Conservation (phyloP, 306 rosid species). For the Macrotyloma uniflorum region DNA sequence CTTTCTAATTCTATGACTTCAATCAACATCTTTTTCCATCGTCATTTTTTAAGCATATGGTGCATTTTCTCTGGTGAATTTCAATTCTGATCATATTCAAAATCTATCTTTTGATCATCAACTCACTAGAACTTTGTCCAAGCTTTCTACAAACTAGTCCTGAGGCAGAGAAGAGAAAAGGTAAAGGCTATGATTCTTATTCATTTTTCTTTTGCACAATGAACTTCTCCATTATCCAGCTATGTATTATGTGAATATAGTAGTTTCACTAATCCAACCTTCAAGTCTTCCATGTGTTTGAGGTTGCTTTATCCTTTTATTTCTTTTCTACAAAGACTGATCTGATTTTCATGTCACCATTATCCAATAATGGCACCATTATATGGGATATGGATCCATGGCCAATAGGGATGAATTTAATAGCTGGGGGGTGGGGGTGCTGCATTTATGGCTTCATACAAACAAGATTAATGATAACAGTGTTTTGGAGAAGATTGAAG, state of each 20-base stretch:
- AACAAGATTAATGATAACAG: not conserved
- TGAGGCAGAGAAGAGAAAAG: not conserved
- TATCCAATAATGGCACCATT: not conserved
- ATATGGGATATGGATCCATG: slow-evolving; percentile 13
- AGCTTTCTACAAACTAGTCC: not conserved
- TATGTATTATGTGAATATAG: not conserved
- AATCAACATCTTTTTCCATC: slow-evolving; percentile 19
- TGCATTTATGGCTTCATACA: slow-evolving; percentile 29
- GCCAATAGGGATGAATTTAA: not conserved
- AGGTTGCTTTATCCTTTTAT: not conserved
- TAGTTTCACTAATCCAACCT: not conserved
- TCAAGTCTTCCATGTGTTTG: not conserved
- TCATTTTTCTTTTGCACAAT: not conserved
- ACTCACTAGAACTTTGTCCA: not conserved
- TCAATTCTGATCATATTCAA: slow-evolving; percentile 19
- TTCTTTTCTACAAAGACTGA: not conserved
- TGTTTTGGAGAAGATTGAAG: slow-evolving; percentile 1
- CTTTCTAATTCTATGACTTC: slow-evolving; percentile 17
- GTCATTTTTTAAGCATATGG: slow-evolving; percentile 3
- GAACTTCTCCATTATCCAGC: not conserved
- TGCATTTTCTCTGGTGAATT: slow-evolving; percentile 26
- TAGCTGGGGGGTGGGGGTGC: slow-evolving; percentile 8
- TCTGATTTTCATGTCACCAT: not conserved
- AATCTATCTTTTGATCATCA: slow-evolving; percentile 11
- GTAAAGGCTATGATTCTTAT: slow-evolving; percentile 24